Evolutionary conservation across 495 filamentous ascomycete species (phyloP).

Genomic region (Penicillium riverlandense): DNA sequence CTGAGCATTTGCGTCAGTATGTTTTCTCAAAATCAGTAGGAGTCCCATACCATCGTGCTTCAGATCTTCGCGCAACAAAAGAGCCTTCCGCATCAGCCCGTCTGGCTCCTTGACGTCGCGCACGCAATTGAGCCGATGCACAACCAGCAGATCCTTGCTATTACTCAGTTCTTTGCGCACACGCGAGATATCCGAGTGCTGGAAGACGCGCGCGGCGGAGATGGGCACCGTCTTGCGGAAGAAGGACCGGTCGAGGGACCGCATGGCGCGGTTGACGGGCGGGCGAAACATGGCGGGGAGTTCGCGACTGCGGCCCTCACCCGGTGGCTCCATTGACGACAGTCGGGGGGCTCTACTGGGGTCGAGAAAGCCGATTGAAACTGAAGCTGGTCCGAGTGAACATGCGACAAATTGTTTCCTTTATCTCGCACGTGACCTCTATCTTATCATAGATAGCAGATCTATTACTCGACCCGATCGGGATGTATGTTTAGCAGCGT

Average conservation of each 20-base stretch:
- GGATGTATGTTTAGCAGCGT: no score
- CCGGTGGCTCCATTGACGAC: conserved; percentile 24
- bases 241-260: conserved; percentile 69
- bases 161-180: conserved; percentile 53
- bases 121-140: conserved; percentile 52
- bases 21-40: conserved; percentile 36
- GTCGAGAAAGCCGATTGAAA: background rate
- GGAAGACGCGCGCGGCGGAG: conserved; percentile 70
- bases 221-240: conserved; percentile 70
- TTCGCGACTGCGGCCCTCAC: conserved; percentile 16
- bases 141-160: conserved; percentile 51
- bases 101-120: conserved; percentile 44
- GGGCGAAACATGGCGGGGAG: conserved; percentile 62
- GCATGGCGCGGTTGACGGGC: conserved; percentile 75
- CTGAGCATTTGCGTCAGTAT: conserved; percentile 36
- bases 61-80: conserved; percentile 66
- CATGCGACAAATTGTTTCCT: conserved; percentile 7
- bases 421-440: conserved; percentile 15
- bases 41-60: conserved; percentile 53
- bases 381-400: background rate
- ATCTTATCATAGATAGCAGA: background rate
- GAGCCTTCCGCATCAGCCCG: conserved; percentile 53
- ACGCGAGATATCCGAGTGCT: conserved; percentile 61
- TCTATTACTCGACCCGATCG: conserved; percentile 7
- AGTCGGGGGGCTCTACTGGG: background rate